Evolutionary conservation across 371 early-diverging fungal genomes (phyloP).

Genomic region (Zychaea mexicana): DNA sequence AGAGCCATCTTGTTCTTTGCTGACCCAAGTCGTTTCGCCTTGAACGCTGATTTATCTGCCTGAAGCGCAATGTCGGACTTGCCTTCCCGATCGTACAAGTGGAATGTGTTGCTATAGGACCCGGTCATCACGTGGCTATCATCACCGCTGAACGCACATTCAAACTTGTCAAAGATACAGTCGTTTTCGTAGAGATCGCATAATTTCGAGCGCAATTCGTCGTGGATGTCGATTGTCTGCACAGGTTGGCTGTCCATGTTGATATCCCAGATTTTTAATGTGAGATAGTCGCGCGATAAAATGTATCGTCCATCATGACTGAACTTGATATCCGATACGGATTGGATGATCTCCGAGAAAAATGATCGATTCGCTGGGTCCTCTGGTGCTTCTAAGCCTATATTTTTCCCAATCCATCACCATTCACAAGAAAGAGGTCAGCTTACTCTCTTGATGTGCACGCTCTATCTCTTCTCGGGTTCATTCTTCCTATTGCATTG

Average conservation of each 20-base stretch:
- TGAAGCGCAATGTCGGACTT: constrained; percentile 84
- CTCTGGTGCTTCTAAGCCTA: constrained; percentile 91
- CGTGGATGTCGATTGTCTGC: constrained; percentile 89
- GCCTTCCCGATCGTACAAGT: constrained; percentile 78
- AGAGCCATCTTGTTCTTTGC: constrained; percentile 48
- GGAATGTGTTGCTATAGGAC: constrained; percentile 95
- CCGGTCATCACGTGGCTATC: constrained; percentile 83
- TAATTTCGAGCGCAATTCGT: constrained; percentile 87
- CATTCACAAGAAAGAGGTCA: not conserved
- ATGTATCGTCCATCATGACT: constrained; percentile 95
- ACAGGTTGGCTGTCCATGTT: constrained; percentile 93
- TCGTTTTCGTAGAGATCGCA: constrained; percentile 98
- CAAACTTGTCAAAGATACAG: constrained; percentile 98
- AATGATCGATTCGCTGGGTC: constrained; percentile 91
- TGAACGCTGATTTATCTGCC: constrained; percentile 96
- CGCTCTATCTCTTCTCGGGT: not conserved
- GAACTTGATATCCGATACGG: constrained; percentile 93
- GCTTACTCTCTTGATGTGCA: not conserved
- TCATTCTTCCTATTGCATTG: too few species aligned
- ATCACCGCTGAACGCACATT: constrained; percentile 92
- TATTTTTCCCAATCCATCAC: not conserved
- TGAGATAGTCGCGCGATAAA: constrained; percentile 93
- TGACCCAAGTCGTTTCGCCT: constrained; percentile 82
- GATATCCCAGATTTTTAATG: constrained; percentile 95
- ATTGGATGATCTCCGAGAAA: constrained; percentile 96